Conservation (phyloP, 2,329 filamentous ascomycete species). For the Aspergillus aculeatus region DNA sequence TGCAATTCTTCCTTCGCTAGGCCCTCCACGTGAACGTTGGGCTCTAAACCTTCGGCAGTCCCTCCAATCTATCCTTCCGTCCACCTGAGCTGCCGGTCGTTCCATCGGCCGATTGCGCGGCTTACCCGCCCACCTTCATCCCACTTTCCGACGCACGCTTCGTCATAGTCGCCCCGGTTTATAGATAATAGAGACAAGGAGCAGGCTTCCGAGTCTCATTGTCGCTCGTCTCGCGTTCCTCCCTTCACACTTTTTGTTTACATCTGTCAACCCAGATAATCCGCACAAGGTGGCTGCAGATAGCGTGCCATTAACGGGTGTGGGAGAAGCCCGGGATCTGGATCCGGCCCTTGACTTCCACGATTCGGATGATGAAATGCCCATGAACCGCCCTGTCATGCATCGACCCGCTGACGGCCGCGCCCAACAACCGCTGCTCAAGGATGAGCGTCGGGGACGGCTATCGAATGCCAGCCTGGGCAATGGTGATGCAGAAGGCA, state of each 20-base stretch:
- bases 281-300: conserved; percentile 34
- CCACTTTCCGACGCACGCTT: not conserved
- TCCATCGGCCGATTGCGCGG: not conserved
- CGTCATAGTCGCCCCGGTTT: not conserved
- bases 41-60: not conserved
- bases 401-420: conserved; percentile 50
- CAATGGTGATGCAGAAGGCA: conserved; percentile 33
- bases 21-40: not conserved
- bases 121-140: not conserved
- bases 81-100: not conserved
- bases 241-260: not conserved
- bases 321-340: conserved; percentile 29
- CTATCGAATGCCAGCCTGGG: conserved; percentile 31
- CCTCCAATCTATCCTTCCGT: not conserved
- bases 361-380: conserved; percentile 46
- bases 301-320: conserved; percentile 24
- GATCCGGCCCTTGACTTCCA: conserved; percentile 38
- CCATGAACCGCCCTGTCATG: conserved; percentile 47
- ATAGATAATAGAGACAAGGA: not conserved
- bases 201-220: not conserved
- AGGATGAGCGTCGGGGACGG: conserved; percentile 44
- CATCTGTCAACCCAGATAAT: conserved; percentile 2
- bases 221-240: not conserved
- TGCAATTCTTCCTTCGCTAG: not conserved
- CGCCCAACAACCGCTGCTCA: conserved; percentile 56